A percentile compares a stretch with the other conserved stretches of the same genome.
Evolutionary conservation across 192 early-diverging fungal genomes (phyloP).

Genomic region (Umbelopsis ramanniana): DNA sequence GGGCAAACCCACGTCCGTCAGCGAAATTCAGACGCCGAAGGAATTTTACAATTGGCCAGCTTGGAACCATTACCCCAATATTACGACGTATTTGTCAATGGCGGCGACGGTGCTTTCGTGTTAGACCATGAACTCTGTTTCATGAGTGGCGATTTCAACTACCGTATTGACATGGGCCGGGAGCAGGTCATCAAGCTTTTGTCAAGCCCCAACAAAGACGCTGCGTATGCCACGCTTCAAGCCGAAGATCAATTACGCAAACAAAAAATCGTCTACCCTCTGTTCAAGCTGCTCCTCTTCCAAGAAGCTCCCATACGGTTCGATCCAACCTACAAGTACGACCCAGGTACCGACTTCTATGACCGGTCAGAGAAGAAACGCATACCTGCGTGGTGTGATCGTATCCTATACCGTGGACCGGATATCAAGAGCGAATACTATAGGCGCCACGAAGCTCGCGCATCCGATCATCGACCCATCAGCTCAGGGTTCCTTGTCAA

Average conservation of each 20-base stretch:
- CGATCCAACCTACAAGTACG: constrained; percentile 97
- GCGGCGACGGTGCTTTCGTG: constrained; percentile 88
- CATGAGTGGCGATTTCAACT: constrained; percentile 95
- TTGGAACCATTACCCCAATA: constrained; percentile 37
- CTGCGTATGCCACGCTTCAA: constrained; percentile 60
- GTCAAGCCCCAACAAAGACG: constrained; percentile 13
- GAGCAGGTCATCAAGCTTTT: constrained; percentile 61
- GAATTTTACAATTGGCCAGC: constrained; percentile 60
- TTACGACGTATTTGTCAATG: constrained; percentile 63
- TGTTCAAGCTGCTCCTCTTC: constrained; percentile 80
- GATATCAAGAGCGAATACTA: constrained; percentile 55
- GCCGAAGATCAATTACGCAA: constrained; percentile 66
- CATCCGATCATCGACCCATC: constrained; percentile 90
- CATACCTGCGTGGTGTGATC: constrained; percentile 96
- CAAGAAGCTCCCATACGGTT: constrained; percentile 80
- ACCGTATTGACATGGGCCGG: constrained; percentile 79
- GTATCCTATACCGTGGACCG: constrained; percentile 70
- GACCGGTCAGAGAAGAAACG: constrained; percentile 95
- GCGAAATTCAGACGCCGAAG: constrained; percentile 75
- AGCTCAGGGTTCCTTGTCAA: constrained; percentile 65
- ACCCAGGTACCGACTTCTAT: constrained; percentile 81
- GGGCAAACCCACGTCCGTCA: constrained; percentile 75
- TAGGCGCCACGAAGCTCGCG: constrained; percentile 67
- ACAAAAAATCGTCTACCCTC: constrained; percentile 55
- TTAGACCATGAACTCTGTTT: constrained; percentile 79